Evolutionary conservation across 495 filamentous ascomycete genomes (phyloP).

Genomic region (Sabuloglossum arenarium): DNA sequence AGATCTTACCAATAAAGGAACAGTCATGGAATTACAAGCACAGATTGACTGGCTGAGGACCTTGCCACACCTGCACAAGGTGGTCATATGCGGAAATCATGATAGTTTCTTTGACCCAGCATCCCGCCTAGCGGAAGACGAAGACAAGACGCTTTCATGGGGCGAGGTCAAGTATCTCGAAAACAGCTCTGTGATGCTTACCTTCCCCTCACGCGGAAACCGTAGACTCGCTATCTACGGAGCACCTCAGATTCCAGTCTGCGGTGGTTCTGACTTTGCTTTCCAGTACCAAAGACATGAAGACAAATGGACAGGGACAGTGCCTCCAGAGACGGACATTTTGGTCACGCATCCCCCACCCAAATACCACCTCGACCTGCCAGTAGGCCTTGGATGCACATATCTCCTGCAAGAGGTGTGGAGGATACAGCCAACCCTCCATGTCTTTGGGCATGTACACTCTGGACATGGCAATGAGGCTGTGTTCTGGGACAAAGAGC

Average conservation of each 20-base stretch:
- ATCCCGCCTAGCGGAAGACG: conserved; percentile 20
- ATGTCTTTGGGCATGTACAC: conserved; percentile 86
- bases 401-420: conserved; percentile 56
- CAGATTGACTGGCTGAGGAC: conserved; percentile 59
- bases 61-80: conserved; percentile 55
- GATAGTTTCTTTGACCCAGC: conserved; percentile 57
- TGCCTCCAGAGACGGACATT: conserved; percentile 61
- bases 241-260: conserved; percentile 40
- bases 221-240: conserved; percentile 36
- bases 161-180: conserved; percentile 40
- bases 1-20: conserved; percentile 59
- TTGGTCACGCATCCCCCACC: conserved; percentile 69
- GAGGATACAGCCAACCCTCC: conserved; percentile 55
- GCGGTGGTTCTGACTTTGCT: conserved; percentile 39
- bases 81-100: conserved; percentile 79
- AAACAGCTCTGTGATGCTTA: conserved; percentile 31
- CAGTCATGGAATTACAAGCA: conserved; percentile 45
- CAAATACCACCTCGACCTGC: conserved; percentile 50
- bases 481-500: conserved; percentile 60
- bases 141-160: conserved; percentile 30
- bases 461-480: conserved; percentile 37
- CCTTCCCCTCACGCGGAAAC: conserved; percentile 16
- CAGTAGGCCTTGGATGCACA: conserved; percentile 45
- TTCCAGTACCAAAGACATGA: conserved; percentile 39
- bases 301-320: conserved; percentile 41